A percentile compares a stretch with the other conserved stretches of the same genome.
Conservation (phyloP, 257 asterid genomes). For the Solanum habrochaites region DNA sequence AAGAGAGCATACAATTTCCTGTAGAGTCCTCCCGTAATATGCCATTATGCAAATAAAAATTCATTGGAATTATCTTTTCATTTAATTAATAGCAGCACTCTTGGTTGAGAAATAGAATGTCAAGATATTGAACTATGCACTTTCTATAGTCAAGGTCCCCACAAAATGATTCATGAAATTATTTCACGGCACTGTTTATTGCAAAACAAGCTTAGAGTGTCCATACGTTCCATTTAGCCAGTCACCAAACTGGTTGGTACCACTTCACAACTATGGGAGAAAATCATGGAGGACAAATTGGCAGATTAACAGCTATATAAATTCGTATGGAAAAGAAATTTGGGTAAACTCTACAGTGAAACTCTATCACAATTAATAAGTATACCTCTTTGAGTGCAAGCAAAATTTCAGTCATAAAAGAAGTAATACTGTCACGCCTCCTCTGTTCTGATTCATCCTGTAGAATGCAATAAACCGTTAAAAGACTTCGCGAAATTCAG, state of each 20-base stretch:
- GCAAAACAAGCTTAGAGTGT: not conserved
- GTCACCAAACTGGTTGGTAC: not conserved
- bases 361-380: not conserved
- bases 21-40: no score
- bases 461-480: conserved; percentile 11
- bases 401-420: conserved; percentile 82
- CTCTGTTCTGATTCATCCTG: conserved; percentile 61
- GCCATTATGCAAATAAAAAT: no score
- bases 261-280: not conserved
- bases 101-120: no score
- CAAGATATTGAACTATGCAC: not conserved
- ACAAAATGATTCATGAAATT: not conserved
- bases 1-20: no score
- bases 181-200: not conserved
- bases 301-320: not conserved
- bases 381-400: conserved; percentile 88
- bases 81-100: no score
- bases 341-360: not conserved
- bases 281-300: not conserved
- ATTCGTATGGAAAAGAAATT: not conserved
- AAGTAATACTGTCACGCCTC: conserved; percentile 38
- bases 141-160: not conserved
- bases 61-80: no score
- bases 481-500: not conserved
- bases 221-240: not conserved